phyloP scores from a whole-genome alignment of 2,329 filamentous ascomycete genomes.

The Penicillium concentricum region DNA sequence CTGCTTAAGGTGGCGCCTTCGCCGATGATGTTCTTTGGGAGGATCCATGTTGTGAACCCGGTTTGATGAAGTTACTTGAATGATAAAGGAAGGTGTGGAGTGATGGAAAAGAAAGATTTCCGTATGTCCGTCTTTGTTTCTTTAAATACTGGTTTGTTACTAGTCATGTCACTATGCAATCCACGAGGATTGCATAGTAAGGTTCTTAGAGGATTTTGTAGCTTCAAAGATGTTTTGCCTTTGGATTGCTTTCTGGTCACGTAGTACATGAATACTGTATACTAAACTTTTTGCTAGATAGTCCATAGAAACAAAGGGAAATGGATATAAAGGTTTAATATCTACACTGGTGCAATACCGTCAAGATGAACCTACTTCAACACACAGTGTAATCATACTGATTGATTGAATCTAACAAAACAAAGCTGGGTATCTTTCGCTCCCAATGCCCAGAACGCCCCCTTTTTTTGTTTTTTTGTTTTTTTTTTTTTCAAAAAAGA shows the following conservation, averaged over 20 bases:
- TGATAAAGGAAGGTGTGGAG: neutral
- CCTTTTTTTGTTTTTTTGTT: neutral
- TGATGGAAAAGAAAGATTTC: neutral
- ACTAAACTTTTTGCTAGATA: neutral
- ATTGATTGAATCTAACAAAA: neutral
- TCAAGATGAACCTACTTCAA: no score
- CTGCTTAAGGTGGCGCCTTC: neutral
- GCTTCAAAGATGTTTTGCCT: neutral
- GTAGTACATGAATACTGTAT: neutral
- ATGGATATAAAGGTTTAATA: no score
- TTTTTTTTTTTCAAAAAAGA: neutral
- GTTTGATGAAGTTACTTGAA: neutral
- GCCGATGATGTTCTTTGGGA: neutral
- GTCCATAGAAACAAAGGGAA: neutral
- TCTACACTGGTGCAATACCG: neutral
- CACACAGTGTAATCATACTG: neutral
- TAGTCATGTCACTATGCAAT: neutral
- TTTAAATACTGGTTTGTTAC: neutral
- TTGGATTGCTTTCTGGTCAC: neutral
- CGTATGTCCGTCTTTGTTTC: neutral
- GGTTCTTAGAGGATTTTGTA: neutral
- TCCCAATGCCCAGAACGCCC: neutral
- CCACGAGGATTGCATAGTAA: neutral
- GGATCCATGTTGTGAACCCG: neutral
- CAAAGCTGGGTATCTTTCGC: conserved; percentile 7